These are phyloP conservation scores for Arctium lappa DNA, from an alignment of 129 eudicot genomes.

Conservation along the genomic window DNA sequence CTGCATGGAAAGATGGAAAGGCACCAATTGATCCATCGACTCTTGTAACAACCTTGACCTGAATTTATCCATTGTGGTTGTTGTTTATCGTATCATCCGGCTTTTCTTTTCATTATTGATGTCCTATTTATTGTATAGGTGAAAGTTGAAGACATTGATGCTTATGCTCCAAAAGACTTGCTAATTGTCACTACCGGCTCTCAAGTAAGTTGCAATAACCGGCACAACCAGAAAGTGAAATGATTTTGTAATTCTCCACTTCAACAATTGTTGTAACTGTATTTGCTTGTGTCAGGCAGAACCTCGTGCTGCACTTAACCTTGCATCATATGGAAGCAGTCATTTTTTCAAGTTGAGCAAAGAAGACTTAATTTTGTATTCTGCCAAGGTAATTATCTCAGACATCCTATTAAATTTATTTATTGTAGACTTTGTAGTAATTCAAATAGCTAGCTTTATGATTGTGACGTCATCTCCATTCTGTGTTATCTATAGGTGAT, in stretches of 20 bases:
- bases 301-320: slow-evolving; percentile 98
- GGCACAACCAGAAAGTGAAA: neutral
- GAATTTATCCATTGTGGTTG: neutral
- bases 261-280: slow-evolving; percentile 13
- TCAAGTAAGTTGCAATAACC: slow-evolving; percentile 58
- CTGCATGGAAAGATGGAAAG: slow-evolving; percentile 98
- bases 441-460: neutral
- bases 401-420: neutral
- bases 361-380: slow-evolving; percentile 85
- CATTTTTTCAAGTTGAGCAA: slow-evolving; percentile 91
- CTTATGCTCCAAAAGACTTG: slow-evolving; percentile 91
- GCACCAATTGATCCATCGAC: slow-evolving; percentile 99
- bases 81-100: neutral
- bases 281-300: slow-evolving; percentile 86
- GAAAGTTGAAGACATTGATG: slow-evolving; percentile 95
- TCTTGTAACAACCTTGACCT: slow-evolving; percentile 53
- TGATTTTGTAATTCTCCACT: neutral
- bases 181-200: slow-evolving; percentile 96
- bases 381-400: slow-evolving; percentile 79
- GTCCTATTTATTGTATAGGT: slow-evolving; percentile 42
- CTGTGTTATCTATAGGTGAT: slow-evolving; percentile 60
- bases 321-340: slow-evolving; percentile 97
- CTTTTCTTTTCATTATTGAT: slow-evolving; percentile 6
- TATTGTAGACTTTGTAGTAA: neutral
- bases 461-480: neutral